Conservation (phyloP, 2,329 filamentous ascomycete genomes). For the Ophiocordyceps camponoti-rufipedis region DNA sequence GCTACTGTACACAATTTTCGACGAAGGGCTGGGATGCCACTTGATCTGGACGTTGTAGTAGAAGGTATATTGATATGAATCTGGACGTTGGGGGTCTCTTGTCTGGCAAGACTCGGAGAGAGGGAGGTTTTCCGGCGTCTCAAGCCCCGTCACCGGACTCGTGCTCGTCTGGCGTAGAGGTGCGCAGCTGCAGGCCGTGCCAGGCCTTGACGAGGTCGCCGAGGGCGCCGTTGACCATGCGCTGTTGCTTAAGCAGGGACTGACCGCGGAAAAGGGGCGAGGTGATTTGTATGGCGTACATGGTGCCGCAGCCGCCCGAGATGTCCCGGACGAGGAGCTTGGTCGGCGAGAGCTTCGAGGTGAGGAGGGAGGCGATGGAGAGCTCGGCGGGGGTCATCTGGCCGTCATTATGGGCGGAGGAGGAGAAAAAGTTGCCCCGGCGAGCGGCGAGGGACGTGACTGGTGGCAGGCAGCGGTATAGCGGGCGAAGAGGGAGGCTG, state of each 20-base stretch:
- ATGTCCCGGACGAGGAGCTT: slow-evolving; percentile 55
- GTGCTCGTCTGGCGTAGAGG: slow-evolving; percentile 24
- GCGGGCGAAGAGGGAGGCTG: no score
- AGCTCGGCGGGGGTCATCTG: slow-evolving; percentile 31
- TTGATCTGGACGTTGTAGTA: no score
- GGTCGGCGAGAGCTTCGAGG: slow-evolving; percentile 28
- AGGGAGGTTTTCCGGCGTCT: background rate
- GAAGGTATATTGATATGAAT: no score
- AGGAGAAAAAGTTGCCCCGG: no score
- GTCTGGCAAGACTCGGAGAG: no score
- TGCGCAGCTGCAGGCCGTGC: slow-evolving; percentile 71
- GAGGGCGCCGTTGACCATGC: slow-evolving; percentile 58
- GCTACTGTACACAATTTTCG: no score
- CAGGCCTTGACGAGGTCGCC: slow-evolving; percentile 61
- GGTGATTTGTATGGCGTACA: slow-evolving; percentile 70
- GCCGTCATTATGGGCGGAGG: slow-evolving; percentile 2
- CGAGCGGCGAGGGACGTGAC: no score
- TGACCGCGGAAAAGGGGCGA: slow-evolving; percentile 53
- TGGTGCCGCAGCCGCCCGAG: slow-evolving; percentile 68
- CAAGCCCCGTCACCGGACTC: slow-evolving; percentile 3
- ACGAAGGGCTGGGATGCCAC: no score
- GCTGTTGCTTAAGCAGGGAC: slow-evolving; percentile 63
- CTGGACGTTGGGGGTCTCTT: no score
- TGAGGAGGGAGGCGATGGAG: slow-evolving; percentile 36
- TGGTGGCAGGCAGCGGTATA: no score